A percentile compares a stretch with the other conserved stretches of the same genome.
phyloP scores from a whole-genome alignment of 2,329 filamentous ascomycete species.

The Fusarium proliferatum region DNA sequence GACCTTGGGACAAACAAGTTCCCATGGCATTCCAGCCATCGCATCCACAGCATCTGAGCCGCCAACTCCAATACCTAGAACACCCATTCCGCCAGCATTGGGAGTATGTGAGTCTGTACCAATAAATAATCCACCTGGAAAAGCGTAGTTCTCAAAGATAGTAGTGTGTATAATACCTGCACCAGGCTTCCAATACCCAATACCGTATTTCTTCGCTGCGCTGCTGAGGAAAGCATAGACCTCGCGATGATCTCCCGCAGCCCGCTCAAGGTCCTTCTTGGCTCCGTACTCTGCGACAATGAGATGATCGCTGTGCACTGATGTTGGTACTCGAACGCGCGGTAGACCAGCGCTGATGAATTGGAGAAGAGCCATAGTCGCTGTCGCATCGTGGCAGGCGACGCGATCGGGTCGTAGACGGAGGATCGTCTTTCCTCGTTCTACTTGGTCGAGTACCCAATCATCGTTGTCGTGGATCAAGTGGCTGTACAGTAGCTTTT shows the following conservation, averaged over 20 bases:
- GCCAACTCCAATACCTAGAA: conserved; percentile 56
- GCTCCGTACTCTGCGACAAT: conserved; percentile 42
- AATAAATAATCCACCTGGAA: conserved; percentile 51
- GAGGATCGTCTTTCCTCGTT: conserved; percentile 52
- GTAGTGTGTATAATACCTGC: conserved; percentile 54
- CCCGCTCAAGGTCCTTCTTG: neutral
- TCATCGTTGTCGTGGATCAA: conserved; percentile 44
- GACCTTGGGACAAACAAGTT: conserved; percentile 80
- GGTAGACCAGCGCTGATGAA: conserved; percentile 56
- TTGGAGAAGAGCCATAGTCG: conserved; percentile 56
- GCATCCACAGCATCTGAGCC: conserved; percentile 60
- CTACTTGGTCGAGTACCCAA: conserved; percentile 45
- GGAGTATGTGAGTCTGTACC: conserved; percentile 53
- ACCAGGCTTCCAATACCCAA: conserved; percentile 54
- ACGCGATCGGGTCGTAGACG: conserved; percentile 52
- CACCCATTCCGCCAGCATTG: conserved; percentile 51
- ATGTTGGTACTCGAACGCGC: conserved; percentile 52
- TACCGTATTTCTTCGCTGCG: conserved; percentile 58
- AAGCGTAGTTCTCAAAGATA: conserved; percentile 54
- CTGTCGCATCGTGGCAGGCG: conserved; percentile 57
- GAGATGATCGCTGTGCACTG: conserved; percentile 55
- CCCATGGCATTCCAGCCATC: conserved; percentile 51
- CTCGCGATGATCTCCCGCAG: conserved; percentile 37
- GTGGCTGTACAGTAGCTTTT: conserved; percentile 55
- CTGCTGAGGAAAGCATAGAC: conserved; percentile 54